Evolutionary conservation across 225 moss, liverwort and hornwort genomes (phyloP).

Genomic region (Straminergon stramineum): DNA sequence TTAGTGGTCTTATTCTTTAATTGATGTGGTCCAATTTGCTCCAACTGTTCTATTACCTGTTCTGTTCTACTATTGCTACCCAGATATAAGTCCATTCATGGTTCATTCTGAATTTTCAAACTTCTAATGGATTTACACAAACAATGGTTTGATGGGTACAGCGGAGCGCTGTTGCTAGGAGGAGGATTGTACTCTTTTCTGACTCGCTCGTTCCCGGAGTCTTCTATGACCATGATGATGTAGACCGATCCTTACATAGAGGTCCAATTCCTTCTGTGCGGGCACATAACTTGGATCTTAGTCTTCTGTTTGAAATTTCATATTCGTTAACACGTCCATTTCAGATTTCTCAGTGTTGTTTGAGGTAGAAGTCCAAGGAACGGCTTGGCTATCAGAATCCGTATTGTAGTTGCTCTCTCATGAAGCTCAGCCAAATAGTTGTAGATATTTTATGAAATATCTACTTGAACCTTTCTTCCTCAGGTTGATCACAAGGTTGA

Average conservation of each 20-base stretch:
- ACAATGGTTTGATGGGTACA: constrained; percentile 26
- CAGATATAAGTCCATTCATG: not conserved
- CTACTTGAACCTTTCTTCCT: not conserved
- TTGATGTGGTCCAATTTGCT: not conserved
- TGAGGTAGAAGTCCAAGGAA: not conserved
- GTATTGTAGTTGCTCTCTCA: not conserved
- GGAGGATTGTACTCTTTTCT: constrained; percentile 87
- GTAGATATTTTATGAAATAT: not conserved
- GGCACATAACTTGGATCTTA: not conserved
- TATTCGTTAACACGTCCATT: not conserved
- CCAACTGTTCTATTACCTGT: not conserved
- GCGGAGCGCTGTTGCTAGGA: constrained; percentile 80
- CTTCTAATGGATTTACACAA: not conserved
- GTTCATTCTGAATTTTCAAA: not conserved
- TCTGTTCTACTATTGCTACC: not conserved
- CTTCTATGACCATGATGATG: constrained; percentile 71
- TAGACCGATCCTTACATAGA: not conserved
- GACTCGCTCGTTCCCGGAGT: constrained; percentile 68
- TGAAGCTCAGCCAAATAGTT: not conserved
- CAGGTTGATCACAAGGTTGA: not conserved
- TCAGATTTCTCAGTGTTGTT: not conserved
- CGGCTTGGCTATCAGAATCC: not conserved
- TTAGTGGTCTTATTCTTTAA: not conserved
- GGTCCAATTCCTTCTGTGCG: not conserved
- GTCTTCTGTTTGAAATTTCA: not conserved